Evolutionary conservation across 1,284 basidiomycete genomes (phyloP), one percentile per base, ranked within the genome.

Genomic region (Cronartium ribicola): DNA sequence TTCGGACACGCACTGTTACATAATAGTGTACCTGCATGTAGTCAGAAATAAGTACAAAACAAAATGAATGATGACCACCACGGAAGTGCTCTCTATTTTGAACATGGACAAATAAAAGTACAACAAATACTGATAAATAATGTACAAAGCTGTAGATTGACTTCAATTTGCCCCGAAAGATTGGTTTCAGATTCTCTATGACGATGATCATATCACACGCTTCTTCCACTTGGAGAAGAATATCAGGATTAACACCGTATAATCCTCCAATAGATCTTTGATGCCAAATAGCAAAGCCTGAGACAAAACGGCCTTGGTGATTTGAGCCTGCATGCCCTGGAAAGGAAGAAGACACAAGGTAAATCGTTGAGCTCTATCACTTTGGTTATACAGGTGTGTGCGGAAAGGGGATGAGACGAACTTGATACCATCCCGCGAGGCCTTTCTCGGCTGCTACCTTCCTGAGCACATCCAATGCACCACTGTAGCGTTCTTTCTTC

Each of bases 401-500:
- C 66, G 14, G 5, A 5, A 29, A 60, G 6, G 7, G 17, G 39
- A 64, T 11, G 40, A 7, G 22, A n/a, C 79, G 51, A 22, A 79
- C 80, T 78, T 93, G 91, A 82, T 99, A 98, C 92, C 92, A 96
- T n/a, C 96, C 95, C 17, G 83, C 76, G 77, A 92, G 83, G 0
- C 83, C 83, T 77, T 82, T 81, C 78, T 88, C 86, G 79, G 85
- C 83, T 82, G 88, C 88, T 8, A 94, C 90, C 67, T 88, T 84
- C 7, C 82, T 81, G 67, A 99, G 85, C 63, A 97, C 86, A 75
- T 88, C 88, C 51, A 94, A 79, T 0, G 93, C 92, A 22, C 91
- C 89, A 39, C 84, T 84, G 79, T 90, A 88, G 20, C 80, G 79
- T 61, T 79, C 78, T 79, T 76, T 78, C 77, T 36, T 70, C 84